Conservation (phyloP, 225 moss, liverwort and hornwort genomes). For the Physcomitrium patens region DNA sequence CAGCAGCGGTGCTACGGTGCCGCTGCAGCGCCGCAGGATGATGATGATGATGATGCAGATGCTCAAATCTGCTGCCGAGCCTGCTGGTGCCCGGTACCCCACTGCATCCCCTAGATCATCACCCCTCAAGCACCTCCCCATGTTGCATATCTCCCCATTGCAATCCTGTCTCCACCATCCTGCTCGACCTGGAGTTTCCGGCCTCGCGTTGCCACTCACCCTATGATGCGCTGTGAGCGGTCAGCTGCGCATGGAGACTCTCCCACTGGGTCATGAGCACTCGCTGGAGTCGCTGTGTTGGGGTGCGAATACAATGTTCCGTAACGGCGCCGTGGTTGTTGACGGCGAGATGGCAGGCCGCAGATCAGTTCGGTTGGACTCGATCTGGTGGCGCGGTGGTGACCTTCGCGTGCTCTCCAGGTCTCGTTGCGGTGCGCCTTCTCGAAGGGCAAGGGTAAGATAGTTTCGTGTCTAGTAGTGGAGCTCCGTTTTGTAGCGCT, state of each 20-base stretch:
- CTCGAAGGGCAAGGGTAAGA: background rate
- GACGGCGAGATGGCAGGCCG: background rate
- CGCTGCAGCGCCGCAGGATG: no score
- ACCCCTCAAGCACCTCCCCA: no score
- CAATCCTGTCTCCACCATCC: no score
- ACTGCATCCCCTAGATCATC: no score
- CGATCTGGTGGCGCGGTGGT: background rate
- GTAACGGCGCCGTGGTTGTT: background rate
- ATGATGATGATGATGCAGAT: no score
- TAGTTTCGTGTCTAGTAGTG: background rate
- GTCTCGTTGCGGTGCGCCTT: background rate
- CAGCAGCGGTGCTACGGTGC: no score
- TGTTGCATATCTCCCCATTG: no score
- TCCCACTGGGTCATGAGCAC: conserved; percentile 34
- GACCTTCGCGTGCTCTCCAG: background rate
- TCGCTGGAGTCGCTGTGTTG: conserved; percentile 6
- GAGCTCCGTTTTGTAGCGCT: background rate
- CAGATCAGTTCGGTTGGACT: background rate
- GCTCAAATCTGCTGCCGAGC: no score
- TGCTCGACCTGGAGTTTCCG: no score
- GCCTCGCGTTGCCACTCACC: no score
- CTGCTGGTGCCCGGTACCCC: no score
- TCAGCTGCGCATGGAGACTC: conserved; percentile 23
- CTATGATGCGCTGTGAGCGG: background rate
- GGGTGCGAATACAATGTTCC: background rate